phyloP scores from a whole-genome alignment of 192 early-diverging fungal species.

The Coemansia sp. region DNA sequence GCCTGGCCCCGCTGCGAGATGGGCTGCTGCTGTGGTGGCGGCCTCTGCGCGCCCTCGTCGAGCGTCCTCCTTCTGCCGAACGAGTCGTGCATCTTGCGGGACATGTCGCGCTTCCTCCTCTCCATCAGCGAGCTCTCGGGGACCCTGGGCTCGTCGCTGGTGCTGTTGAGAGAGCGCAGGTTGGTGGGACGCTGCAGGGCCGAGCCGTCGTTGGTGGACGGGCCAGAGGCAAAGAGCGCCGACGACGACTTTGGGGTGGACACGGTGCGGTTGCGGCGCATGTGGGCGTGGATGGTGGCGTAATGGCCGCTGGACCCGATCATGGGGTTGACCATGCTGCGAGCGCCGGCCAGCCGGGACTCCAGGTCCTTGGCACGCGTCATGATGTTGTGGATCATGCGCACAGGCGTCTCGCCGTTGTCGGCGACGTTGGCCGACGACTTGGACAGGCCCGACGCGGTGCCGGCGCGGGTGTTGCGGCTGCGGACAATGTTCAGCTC shows the following conservation, averaged over 20 bases:
- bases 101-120: conserved; percentile 16
- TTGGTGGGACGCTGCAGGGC: conserved; percentile 10
- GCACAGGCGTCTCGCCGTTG: conserved; percentile 51
- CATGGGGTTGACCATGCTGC: conserved; percentile 68
- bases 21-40: conserved; percentile 12
- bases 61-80: conserved; percentile 19
- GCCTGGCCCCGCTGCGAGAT: conserved; percentile 30
- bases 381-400: conserved; percentile 71
- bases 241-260: conserved; percentile 26
- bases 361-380: conserved; percentile 71
- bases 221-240: conserved; percentile 1
- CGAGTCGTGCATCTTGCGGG: conserved; percentile 24
- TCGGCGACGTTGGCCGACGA: conserved; percentile 27
- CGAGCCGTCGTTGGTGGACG: not conserved
- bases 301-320: conserved; percentile 44
- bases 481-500: conserved; percentile 50
- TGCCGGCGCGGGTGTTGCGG: conserved; percentile 33
- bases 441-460: conserved; percentile 31
- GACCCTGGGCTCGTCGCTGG: conserved; percentile 7
- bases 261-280: conserved; percentile 28
- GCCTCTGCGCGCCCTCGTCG: conserved; percentile 4
- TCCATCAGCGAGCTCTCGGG: conserved; percentile 12
- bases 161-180: conserved; percentile 7
- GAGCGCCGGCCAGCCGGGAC: conserved; percentile 64
- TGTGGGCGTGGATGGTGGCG: conserved; percentile 34